Evolutionary conservation across 805 yeast genomes (phyloP).

Genomic region (Ogataea dorogensis): DNA sequence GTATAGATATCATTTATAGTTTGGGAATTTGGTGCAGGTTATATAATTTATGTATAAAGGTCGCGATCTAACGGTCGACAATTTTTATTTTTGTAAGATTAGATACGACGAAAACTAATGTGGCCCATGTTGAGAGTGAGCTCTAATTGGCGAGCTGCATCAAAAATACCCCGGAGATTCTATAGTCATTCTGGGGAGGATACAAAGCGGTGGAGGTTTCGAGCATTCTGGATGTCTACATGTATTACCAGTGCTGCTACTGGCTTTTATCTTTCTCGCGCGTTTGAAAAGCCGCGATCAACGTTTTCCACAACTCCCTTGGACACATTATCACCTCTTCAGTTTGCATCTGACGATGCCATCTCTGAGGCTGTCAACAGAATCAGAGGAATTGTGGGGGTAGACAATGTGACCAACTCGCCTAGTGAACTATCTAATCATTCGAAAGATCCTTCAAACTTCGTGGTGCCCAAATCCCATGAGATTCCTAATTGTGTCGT

Average conservation of each 20-base stretch:
- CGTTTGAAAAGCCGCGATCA: neutral
- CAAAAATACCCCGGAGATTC: too few relatives aligned
- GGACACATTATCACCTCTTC: constrained; percentile 42
- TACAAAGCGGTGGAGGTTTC: neutral
- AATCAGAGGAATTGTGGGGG: constrained; percentile 53
- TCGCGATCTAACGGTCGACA: neutral
- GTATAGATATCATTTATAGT: too few relatives aligned
- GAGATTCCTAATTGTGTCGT: constrained; percentile 45
- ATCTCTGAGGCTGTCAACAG: constrained; percentile 50
- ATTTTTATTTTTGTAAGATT: neutral
- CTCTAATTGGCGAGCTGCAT: too few relatives aligned
- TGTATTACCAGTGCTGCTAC: constrained; percentile 3
- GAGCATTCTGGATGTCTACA: neutral
- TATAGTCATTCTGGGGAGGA: neutral
- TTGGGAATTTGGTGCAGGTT: too few relatives aligned
- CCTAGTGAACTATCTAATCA: constrained; percentile 31
- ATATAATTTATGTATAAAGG: too few relatives aligned
- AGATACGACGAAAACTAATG: neutral
- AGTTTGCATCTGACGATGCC: constrained; percentile 52
- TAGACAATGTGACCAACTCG: constrained; percentile 45
- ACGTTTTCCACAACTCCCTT: constrained; percentile 31
- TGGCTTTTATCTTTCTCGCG: constrained; percentile 1
- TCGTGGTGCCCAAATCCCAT: constrained; percentile 29
- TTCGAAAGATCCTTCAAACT: constrained; percentile 34
- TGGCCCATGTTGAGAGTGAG: too few relatives aligned